phyloP scores from a whole-genome alignment of 305 asterid genomes.

The Rubia balearica region DNA sequence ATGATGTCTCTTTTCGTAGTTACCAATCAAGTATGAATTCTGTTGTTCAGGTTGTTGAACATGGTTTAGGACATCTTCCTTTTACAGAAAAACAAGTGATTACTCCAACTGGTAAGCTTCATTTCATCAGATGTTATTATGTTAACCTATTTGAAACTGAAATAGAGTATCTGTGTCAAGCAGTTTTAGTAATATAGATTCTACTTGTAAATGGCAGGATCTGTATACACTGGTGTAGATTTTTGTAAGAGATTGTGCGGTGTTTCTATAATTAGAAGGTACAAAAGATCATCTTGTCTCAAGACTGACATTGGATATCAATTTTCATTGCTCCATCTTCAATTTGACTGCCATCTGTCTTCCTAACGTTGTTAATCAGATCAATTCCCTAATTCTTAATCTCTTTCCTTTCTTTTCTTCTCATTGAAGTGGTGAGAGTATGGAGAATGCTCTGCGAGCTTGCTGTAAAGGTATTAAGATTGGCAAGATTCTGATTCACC shows the following conservation, averaged over 20 bases:
- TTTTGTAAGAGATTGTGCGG: constrained; percentile 98
- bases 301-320: not conserved
- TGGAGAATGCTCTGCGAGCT: constrained; percentile 91
- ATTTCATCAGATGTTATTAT: not conserved
- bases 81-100: constrained; percentile 95
- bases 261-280: constrained; percentile 95
- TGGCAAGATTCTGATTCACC: constrained; percentile 82
- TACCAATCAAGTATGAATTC: constrained; percentile 12
- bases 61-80: constrained; percentile 98
- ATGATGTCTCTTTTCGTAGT: not conserved
- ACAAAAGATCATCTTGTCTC: constrained; percentile 13
- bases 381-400: not conserved
- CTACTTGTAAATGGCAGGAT: constrained; percentile 45
- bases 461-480: constrained; percentile 91
- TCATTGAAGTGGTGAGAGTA: constrained; percentile 73
- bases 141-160: not conserved
- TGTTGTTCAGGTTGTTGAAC: constrained; percentile 83
- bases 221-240: constrained; percentile 95
- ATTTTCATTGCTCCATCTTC: not conserved
- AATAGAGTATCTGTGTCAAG: not conserved
- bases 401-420: constrained; percentile 15
- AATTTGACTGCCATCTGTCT: not conserved
- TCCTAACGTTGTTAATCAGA: not conserved
- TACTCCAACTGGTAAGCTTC: constrained; percentile 88
- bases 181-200: not conserved